Evolutionary conservation across 129 eudicot genomes (phyloP).

Genomic region (Flaveria robusta): DNA sequence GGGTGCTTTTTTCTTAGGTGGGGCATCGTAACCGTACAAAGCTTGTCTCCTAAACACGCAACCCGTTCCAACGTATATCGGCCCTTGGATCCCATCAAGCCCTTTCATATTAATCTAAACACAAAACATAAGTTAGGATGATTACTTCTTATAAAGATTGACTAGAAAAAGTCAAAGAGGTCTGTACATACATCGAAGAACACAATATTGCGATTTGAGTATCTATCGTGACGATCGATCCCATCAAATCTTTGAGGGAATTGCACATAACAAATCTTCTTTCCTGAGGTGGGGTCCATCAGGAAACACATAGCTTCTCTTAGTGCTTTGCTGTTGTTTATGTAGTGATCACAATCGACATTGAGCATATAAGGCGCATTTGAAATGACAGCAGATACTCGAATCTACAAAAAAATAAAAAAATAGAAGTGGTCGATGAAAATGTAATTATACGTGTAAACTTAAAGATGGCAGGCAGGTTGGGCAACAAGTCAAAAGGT

Average conservation of each 20-base stretch:
- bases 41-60: slow-evolving; percentile 95
- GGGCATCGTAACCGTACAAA: slow-evolving; percentile 86
- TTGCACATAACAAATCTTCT: slow-evolving; percentile 84
- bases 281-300: slow-evolving; percentile 93
- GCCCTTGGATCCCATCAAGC: slow-evolving; percentile 93
- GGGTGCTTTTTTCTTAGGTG: slow-evolving; percentile 75
- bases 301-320: slow-evolving; percentile 91
- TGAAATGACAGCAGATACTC: slow-evolving; percentile 87
- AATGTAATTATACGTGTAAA: background rate
- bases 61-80: slow-evolving; percentile 91
- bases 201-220: slow-evolving; percentile 88
- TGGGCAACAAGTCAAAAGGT: background rate
- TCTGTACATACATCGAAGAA: slow-evolving; percentile 76
- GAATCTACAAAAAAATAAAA: slow-evolving; percentile 42
- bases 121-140: background rate
- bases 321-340: slow-evolving; percentile 81
- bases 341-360: slow-evolving; percentile 95
- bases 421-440: slow-evolving; percentile 17
- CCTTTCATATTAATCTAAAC: slow-evolving; percentile 90
- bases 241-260: slow-evolving; percentile 93
- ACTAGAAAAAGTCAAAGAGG: slow-evolving; percentile 22
- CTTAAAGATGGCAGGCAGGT: background rate
- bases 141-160: background rate
- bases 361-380: slow-evolving; percentile 92
- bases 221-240: slow-evolving; percentile 87